These are phyloP conservation scores for Spergularia azorica DNA, from an alignment of 179 eudicot genomes.

Conservation along the genomic window DNA sequence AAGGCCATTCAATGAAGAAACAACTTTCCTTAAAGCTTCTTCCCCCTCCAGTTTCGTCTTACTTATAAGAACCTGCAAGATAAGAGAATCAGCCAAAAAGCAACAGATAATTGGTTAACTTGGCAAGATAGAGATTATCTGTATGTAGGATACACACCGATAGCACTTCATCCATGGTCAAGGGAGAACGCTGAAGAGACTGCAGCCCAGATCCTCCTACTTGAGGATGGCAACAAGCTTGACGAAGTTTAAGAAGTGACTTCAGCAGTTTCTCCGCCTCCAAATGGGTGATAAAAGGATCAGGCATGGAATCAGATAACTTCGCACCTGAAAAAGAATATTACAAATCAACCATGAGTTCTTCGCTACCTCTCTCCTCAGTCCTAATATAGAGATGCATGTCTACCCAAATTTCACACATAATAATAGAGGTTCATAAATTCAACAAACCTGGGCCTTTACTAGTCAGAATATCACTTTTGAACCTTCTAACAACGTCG, in stretches of 20 bases:
- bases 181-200: constrained; percentile 86
- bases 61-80: constrained; percentile 77
- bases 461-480: constrained; percentile 42
- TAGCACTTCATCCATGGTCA: constrained; percentile 97
- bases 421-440: not conserved
- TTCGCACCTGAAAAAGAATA: constrained; percentile 43
- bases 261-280: constrained; percentile 90
- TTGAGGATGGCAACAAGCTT: constrained; percentile 99
- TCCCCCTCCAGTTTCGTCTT: constrained; percentile 97
- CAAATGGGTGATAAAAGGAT: constrained; percentile 59
- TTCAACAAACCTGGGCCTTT: constrained; percentile 53
- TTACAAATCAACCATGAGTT: constrained; percentile 2
- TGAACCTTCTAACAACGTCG: constrained; percentile 72
- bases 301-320: constrained; percentile 46
- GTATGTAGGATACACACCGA: constrained; percentile 47
- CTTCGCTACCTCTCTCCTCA: constrained; percentile 7
- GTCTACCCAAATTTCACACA: not conserved
- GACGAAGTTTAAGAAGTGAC: constrained; percentile 97
- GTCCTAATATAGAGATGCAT: constrained; percentile 2
- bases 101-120: not conserved
- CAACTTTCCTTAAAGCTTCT: constrained; percentile 82
- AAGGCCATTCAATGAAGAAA: constrained; percentile 89
- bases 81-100: not conserved
- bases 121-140: not conserved
- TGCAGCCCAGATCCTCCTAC: constrained; percentile 96